A percentile compares a stretch with the other conserved stretches of the same genome.
phyloP scores from a whole-genome alignment of 768 basidiomycete genomes.

The Xerocomus brunneocitrinus region DNA sequence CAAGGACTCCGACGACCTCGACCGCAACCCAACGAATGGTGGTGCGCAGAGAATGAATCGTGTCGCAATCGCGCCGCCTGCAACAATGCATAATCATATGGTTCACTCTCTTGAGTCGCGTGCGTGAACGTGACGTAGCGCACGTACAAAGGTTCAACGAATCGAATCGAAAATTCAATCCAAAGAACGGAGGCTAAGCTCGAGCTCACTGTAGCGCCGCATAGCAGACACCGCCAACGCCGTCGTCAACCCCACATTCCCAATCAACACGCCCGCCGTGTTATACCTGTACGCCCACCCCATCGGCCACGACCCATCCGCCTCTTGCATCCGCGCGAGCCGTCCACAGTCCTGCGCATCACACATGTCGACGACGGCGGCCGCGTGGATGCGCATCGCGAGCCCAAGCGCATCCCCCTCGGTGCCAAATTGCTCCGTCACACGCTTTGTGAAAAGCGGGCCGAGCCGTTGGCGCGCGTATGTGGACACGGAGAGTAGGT shows the following conservation, averaged over 20 bases:
- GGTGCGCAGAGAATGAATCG: no score
- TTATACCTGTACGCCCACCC: slow-evolving; percentile 19
- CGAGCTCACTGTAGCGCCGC: not conserved
- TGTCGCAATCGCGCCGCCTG: no score
- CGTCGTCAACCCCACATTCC: slow-evolving; percentile 20
- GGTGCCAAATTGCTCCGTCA: slow-evolving; percentile 13
- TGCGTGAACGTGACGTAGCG: no score
- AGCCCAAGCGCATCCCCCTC: slow-evolving; percentile 19
- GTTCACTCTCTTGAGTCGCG: no score
- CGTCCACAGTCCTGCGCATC: slow-evolving; percentile 16
- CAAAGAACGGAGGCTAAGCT: no score
- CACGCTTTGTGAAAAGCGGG: slow-evolving; percentile 12
- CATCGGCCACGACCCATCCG: slow-evolving; percentile 20
- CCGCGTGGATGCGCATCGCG: slow-evolving; percentile 16
- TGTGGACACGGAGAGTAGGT: slow-evolving; percentile 14
- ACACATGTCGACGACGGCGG: slow-evolving; percentile 6
- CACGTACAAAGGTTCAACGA: no score
- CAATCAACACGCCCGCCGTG: slow-evolving; percentile 1
- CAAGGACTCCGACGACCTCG: no score
- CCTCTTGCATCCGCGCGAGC: slow-evolving; percentile 15
- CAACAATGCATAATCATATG: no score
- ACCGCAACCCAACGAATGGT: no score
- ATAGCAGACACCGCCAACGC: slow-evolving; percentile 18
- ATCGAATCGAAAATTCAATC: no score
- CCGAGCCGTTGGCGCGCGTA: slow-evolving; percentile 13